Evolutionary conservation across 2,329 filamentous ascomycete species (phyloP), one percentile per base, ranked within the genome.

Genomic region (Cryphonectria japonica): DNA sequence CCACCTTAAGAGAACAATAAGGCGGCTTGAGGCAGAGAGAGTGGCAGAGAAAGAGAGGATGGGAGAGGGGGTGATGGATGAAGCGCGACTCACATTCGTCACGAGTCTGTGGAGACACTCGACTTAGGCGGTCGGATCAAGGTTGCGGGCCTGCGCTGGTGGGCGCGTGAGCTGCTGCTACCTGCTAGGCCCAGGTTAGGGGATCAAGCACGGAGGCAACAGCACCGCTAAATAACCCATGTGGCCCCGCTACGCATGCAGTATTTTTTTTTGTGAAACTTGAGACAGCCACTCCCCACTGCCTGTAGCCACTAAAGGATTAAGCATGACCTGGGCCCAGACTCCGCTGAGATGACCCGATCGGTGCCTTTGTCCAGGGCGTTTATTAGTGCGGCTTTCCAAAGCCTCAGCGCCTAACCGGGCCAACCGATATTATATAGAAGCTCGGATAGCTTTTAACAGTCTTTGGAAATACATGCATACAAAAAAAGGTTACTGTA

Each of bases 141-240:
- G 52, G 52, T 57, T 57, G n/a, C 52, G 52, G 26, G 26, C 52
- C 52, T 57, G 26, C 8, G 39, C 61, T 19, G 32, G 6, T 65
- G 63, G 43, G 63, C 63, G 63, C 63, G 43, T 52, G 63, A 34
- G 63, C 43, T 39, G n/a, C 39, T 52, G n/a, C n/a, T 32, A 50
- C 34, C 59, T 39, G 34, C 29, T 43, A n/a, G 63, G 63, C 34
- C 9, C 6, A 43, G 37, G 61, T 41, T 63, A 37, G 61, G 26
- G n/a, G 29, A 34, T 19, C 32, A 29, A 29, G 61, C 61, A 9
- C 41, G 63, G 43, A 34, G 41, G 41, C 32, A 29, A 22, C 63
- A 65, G 63, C 43, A 65, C 62, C 62, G 29, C 62, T 65, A 65
- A 29, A 8, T 41, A 37, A 57, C 9, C 39, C 39, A 11, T 32